Evolutionary conservation across 208 protist genomes (phyloP).

Genomic region (Angomonas desouzai): DNA sequence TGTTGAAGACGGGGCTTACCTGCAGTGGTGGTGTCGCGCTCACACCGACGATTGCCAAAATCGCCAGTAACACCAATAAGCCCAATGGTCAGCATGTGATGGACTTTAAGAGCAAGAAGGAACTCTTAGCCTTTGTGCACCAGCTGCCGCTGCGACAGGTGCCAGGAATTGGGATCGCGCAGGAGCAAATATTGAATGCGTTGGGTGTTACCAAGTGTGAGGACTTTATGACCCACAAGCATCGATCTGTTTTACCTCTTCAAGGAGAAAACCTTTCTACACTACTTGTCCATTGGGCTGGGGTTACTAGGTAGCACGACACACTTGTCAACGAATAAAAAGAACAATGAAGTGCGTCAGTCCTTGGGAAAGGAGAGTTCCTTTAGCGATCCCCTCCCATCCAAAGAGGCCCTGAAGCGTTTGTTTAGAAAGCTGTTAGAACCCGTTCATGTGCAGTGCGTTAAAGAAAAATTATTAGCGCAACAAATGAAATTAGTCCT

Average conservation of each 20-base stretch:
- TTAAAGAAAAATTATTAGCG: constrained; percentile 48
- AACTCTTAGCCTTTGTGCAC: constrained; percentile 73
- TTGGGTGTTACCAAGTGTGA: constrained; percentile 77
- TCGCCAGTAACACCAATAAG: constrained; percentile 93
- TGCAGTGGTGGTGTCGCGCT: constrained; percentile 84
- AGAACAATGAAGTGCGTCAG: constrained; percentile 22
- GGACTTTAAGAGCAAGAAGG: constrained; percentile 62
- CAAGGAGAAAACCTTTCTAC: constrained; percentile 63
- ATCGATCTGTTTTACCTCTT: constrained; percentile 75
- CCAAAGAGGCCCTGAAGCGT: constrained; percentile 42
- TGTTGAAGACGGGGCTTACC: constrained; percentile 73
- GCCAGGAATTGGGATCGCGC: constrained; percentile 77
- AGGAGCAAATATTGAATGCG: constrained; percentile 60
- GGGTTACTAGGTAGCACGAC: constrained; percentile 56
- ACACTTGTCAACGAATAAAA: constrained; percentile 19
- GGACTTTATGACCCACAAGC: constrained; percentile 61
- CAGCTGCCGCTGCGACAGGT: constrained; percentile 73
- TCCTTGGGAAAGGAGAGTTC: constrained; percentile 78
- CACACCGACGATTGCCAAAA: constrained; percentile 86
- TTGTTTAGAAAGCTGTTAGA: constrained; percentile 50
- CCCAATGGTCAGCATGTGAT: constrained; percentile 93
- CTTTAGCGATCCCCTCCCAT: constrained; percentile 56
- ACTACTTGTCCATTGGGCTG: constrained; percentile 73
- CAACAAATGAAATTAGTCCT: constrained; percentile 52
- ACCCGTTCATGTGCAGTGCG: constrained; percentile 44